Base-by-base conservation (phyloP, 768 basidiomycete genomes). In the Multifurca ochricompacta region DNA sequence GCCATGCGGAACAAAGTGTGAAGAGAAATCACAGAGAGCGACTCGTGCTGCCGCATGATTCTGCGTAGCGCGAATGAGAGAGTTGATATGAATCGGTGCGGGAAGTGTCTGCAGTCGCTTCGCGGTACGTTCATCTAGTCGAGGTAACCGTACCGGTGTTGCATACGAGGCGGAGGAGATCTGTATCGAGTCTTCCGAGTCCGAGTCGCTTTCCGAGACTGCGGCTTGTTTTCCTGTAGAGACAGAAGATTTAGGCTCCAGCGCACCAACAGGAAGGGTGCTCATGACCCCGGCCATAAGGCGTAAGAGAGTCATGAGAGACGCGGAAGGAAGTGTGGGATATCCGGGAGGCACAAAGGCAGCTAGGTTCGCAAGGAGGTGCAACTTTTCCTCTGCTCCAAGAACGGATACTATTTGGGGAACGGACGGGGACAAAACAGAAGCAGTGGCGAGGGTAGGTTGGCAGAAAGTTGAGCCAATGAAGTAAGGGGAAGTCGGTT, bases 341-440 rank as follows among this genome's bases (percentile, higher is more conserved):
- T 90, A 85, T 39, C 83, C 76, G 2, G 85, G 79, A 1, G 80
- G 71, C 10, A 74, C 74, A 64, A 93, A 84, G 25, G 80, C 74
- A 48, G 79, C 67, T 11, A 90, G 68, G 62, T 91, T 94, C 1
- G 89, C 84, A 6, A 89, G 62, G 4, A 93, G 75, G 63, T 92
- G 79, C 40, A 83, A 65, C 62, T 71, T 74, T 18, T 65, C 64
- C 40, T 71, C 68, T 1, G 63, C 27, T 19, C 57, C 30, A 10
- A 64, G 50, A 7, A 41, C 16, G 50, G 42, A 45, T 6, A 59
- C 43, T 32, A 64, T 48, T 35, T 39, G 53, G 37, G 31, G 62
- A 57, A 46, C 66, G 35, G 43, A 58, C 36, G 66, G 65, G 48
- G 63, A 67, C 48, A 76, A 54, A 18, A 67, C 56, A 52, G 69